Base-by-base conservation (phyloP, 805 yeast species). In the Teunomyces panamensis region DNA sequence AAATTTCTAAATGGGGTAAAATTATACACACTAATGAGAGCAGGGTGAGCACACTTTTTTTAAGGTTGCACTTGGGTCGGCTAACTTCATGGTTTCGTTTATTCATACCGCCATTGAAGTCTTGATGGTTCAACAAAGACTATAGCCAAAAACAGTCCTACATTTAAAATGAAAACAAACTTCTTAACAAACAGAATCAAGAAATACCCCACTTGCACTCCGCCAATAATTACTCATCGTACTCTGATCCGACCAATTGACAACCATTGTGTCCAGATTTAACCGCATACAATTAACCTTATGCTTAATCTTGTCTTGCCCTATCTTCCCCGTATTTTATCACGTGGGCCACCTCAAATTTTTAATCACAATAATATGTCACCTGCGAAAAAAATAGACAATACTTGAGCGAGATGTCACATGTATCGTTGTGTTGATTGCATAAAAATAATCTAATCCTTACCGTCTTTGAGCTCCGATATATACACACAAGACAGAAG, bases 351-450 rank as follows among this genome's bases (percentile, higher is more conserved):
- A 10, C 11, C n/a, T 7, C 41, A 36, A 11, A 11, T 9, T 37
- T 24, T 37, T n/a, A n/a, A 20, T 13, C 28, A 26, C 41, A 37
- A 37, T n/a, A 37, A 37, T 37, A 37, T 37, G 41, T 37, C 41
- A 37, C 41, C 30, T 37, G 41, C 41, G 30, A 26, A 37, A 17
- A 26, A 37, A 37, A 37, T 32, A 20, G 30, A 37, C 14, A 37
- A 37, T 37, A 24, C 3, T 9, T 26, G 41, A n/a, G 14, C 41
- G 41, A 17, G 27, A 20, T 20, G 41, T 37, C 41, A 37, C 41
- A 37, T 24, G 41, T 11, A 37, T 37, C 41, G 30, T 8, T 24
- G 14, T 26, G 41, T 13, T 9, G 34, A 32, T 8, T 37, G 41
- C 27, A 37, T 37, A 37, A 24, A 37, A 37, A 17, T 32, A 32